These are phyloP conservation scores for Talaromyces sp. DNA, from an alignment of 2,329 filamentous ascomycete genomes.

Conservation along the genomic window DNA sequence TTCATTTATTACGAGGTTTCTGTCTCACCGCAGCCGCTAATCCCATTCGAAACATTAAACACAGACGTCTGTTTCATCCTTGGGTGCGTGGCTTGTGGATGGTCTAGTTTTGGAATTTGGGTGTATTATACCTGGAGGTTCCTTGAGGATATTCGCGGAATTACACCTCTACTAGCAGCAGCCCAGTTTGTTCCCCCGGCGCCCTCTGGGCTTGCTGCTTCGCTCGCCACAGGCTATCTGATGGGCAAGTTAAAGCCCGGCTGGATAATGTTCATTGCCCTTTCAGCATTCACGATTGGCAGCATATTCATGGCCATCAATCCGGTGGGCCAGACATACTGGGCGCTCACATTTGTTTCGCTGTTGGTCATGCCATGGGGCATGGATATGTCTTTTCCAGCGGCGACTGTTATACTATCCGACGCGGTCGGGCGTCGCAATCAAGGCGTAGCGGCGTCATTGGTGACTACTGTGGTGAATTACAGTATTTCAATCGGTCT, in stretches of 20 bases:
- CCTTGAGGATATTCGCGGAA: slow-evolving; percentile 42
- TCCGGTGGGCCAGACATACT: slow-evolving; percentile 44
- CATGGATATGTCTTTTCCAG: slow-evolving; percentile 64
- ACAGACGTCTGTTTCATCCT: slow-evolving; percentile 23
- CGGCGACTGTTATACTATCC: slow-evolving; percentile 61
- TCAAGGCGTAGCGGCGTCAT: slow-evolving; percentile 55
- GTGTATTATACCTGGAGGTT: slow-evolving; percentile 55
- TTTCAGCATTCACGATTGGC: slow-evolving; percentile 36
- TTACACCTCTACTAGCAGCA: slow-evolving; percentile 31
- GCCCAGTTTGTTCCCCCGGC: slow-evolving; percentile 31
- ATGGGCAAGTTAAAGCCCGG: slow-evolving; percentile 32
- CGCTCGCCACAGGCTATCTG: slow-evolving; percentile 36
- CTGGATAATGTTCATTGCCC: slow-evolving; percentile 39
- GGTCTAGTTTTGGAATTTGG: slow-evolving; percentile 53
- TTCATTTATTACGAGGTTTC: slow-evolving; percentile 57
- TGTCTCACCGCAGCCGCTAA: slow-evolving; percentile 59
- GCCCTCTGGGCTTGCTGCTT: slow-evolving; percentile 33
- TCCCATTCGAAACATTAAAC: slow-evolving; percentile 47
- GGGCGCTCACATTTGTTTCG: slow-evolving; percentile 38
- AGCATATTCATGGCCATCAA: slow-evolving; percentile 42
- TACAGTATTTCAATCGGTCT: slow-evolving; percentile 67
- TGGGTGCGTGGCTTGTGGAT: slow-evolving; percentile 18
- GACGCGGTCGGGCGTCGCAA: slow-evolving; percentile 50
- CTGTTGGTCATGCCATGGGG: slow-evolving; percentile 33
- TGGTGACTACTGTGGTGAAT: slow-evolving; percentile 66